phyloP scores from a whole-genome alignment of 2,329 filamentous ascomycete species.

The Diplodia scrobiculata region DNA sequence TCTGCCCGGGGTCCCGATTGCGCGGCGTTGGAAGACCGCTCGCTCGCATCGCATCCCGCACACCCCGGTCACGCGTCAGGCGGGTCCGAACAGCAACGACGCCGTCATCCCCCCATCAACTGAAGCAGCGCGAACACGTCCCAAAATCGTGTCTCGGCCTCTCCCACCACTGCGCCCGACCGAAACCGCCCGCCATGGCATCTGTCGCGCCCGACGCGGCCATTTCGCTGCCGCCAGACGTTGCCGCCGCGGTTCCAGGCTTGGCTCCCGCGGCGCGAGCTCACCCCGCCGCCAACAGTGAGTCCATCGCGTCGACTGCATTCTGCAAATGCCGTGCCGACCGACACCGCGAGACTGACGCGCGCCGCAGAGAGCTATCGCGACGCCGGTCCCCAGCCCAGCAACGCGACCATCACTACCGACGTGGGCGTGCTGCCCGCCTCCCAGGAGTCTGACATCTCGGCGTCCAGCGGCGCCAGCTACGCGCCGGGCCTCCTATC shows the following conservation, averaged over 20 bases:
- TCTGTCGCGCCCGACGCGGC: constrained; percentile 26
- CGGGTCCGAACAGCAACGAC: constrained; percentile 21
- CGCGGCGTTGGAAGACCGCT: constrained; percentile 7
- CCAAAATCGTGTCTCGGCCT: not conserved
- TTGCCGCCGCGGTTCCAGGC: constrained; percentile 14
- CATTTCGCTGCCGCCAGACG: constrained; percentile 15
- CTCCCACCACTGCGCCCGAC: constrained; percentile 7
- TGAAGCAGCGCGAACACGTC: constrained; percentile 13
- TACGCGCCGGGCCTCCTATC: constrained; percentile 37
- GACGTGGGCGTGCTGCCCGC: constrained; percentile 10
- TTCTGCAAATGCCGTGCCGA: constrained; percentile 2
- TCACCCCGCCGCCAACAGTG: constrained; percentile 22
- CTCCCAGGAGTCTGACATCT: constrained; percentile 40
- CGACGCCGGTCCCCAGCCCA: not conserved
- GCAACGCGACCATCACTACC: constrained; percentile 13
- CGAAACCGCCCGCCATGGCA: constrained; percentile 10
- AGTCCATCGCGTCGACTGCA: constrained; percentile 6
- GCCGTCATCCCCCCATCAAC: constrained; percentile 18
- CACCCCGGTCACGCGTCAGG: constrained; percentile 20
- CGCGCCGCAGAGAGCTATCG: constrained; percentile 13
- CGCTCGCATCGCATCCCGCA: constrained; percentile 9
- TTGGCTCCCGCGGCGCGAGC: constrained; percentile 26
- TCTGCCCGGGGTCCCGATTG: not conserved
- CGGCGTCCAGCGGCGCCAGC: constrained; percentile 41
- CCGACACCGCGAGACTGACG: not conserved